Conservation (phyloP, 78 protist genomes). For the Dictyostelium intermedium region DNA sequence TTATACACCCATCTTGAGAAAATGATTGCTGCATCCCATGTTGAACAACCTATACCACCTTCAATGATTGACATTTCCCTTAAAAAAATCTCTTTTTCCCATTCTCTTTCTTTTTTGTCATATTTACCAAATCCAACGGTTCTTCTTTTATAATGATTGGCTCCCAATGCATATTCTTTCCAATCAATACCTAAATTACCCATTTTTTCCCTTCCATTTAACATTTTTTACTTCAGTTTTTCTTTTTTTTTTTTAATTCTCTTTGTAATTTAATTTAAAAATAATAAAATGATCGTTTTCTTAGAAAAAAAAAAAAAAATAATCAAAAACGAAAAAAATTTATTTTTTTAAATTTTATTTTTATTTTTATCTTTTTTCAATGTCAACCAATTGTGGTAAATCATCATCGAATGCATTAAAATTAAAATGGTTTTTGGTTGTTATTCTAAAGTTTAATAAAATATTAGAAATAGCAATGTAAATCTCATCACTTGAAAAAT, state of each 20-base stretch:
- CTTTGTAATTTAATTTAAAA: no score
- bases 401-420: neutral
- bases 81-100: constrained; percentile 85
- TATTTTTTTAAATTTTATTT: neutral
- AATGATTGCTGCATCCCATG: constrained; percentile 93
- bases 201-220: constrained; percentile 80
- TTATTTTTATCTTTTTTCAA: neutral
- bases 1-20: constrained; percentile 86
- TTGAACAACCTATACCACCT: constrained; percentile 91
- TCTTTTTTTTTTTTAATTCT: no score
- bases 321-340: neutral
- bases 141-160: constrained; percentile 85
- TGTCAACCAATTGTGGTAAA: neutral
- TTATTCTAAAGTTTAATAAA: neutral
- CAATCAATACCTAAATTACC: constrained; percentile 87
- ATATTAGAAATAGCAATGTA: neutral
- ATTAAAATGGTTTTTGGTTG: neutral
- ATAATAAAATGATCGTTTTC: neutral
- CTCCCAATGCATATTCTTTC: constrained; percentile 89
- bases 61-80: constrained; percentile 89
- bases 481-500: neutral
- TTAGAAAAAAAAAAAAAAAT: neutral
- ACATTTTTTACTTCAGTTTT: constrained; percentile 37
- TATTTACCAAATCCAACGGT: constrained; percentile 90
- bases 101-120: constrained; percentile 83